Base-by-base conservation (phyloP, 2,329 filamentous ascomycete genomes). In the Rhytidhysteron rufulum region DNA sequence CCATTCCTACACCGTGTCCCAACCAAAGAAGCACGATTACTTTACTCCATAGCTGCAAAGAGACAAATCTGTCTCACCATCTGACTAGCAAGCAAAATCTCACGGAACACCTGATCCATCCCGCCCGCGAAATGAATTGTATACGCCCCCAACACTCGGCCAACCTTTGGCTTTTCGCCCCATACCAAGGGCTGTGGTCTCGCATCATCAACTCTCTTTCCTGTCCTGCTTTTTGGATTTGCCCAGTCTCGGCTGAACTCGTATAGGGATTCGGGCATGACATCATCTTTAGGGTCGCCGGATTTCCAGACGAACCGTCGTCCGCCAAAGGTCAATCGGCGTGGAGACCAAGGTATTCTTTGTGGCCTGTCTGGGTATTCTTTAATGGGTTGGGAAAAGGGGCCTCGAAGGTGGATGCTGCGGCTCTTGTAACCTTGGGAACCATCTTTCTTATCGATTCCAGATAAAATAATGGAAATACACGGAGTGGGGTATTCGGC, bases 201-300 rank as follows among this genome's bases (percentile, higher is more conserved):
- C 16, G 61, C 58, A 40, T 64, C 59, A 31, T 64, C 61, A 31
- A 56, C 53, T 21, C 57, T 49, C 48, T 64, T 64, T 34, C 61
- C 61, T 10, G 58, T 62, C 30, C 61, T 43, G 46, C 58, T 62
- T 7, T 59, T 59, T 16, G 61, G 58, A 46, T 63, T 63, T 8
- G 57, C 51, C 54, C 54, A 62, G 33, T 63, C 60, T 21, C 49
- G 52, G 20, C 51, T 51, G 37, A 58, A 64, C 38, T 64, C 61
- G 45, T 63, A 64, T 17, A 64, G 49, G 4, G 60, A 62, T 49
- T 64, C 61, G 5, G 60, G 60, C 61, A 64, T 64, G 5, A 60
- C 58, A 27, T 76, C 71, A 45, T 77, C 72, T 53, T 76, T 57
- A 2, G 70, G 66, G 17, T 65, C 51, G 16, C 64, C 69, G 7